Evolutionary conservation across 306 rosid species (phyloP).

Genomic region (Luffa aegyptiaca): DNA sequence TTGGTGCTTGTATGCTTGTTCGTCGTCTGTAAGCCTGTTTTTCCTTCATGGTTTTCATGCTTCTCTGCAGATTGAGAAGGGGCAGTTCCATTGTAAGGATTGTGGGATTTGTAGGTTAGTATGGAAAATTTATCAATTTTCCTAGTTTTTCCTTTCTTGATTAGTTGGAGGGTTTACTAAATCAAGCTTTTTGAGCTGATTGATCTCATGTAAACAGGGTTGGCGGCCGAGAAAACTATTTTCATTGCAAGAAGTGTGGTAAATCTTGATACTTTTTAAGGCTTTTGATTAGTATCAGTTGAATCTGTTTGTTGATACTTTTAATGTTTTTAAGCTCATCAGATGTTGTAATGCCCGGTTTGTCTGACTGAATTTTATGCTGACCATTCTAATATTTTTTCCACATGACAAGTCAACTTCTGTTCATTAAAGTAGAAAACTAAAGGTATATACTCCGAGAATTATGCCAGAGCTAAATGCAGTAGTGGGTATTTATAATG

Average conservation of each 20-base stretch:
- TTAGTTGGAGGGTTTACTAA: slow-evolving; percentile 11
- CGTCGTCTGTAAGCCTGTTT: neutral
- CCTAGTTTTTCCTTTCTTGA: neutral
- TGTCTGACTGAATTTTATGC: neutral
- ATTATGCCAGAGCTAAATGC: neutral
- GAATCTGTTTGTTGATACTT: neutral
- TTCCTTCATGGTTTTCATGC: slow-evolving; percentile 5
- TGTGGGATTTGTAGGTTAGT: slow-evolving; percentile 96
- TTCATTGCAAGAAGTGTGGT: slow-evolving; percentile 94
- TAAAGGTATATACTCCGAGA: neutral
- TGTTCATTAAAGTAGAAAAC: neutral
- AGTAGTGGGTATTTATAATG: neutral
- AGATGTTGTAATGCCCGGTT: neutral
- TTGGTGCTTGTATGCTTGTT: neutral
- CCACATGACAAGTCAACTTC: neutral
- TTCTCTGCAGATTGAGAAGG: slow-evolving; percentile 48
- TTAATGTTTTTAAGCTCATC: neutral
- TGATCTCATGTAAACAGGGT: slow-evolving; percentile 40
- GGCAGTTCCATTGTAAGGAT: slow-evolving; percentile 80
- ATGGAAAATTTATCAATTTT: neutral
- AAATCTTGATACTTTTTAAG: slow-evolving; percentile 16
- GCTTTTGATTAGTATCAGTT: neutral
- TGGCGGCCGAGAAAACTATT: slow-evolving; percentile 75
- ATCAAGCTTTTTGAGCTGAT: slow-evolving; percentile 16
- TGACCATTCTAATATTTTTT: neutral